These are phyloP conservation scores for Cryptomeria japonica DNA, from an alignment of 75 land plant species.

Conservation along the genomic window DNA sequence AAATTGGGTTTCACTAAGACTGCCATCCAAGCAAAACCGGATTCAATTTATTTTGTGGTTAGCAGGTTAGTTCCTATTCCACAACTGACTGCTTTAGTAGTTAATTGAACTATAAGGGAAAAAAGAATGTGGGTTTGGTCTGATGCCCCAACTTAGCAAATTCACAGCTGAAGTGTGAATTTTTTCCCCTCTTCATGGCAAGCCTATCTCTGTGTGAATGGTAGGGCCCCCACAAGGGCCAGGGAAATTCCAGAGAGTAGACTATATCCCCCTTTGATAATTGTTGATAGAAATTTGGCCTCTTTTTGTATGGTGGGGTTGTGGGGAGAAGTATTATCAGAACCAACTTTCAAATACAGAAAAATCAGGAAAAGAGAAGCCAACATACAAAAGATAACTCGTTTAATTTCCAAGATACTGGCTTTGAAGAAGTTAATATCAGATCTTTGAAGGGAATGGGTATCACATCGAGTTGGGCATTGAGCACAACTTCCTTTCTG, in stretches of 20 bases:
- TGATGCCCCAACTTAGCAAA: too few species aligned
- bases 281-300: too few species aligned
- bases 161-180: background rate
- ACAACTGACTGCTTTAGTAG: background rate
- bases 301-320: too few species aligned
- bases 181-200: background rate
- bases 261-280: background rate
- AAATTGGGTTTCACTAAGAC: conserved; percentile 98
- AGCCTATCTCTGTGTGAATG: background rate
- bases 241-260: background rate
- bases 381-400: background rate
- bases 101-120: too few species aligned
- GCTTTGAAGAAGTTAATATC: background rate
- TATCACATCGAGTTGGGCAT: background rate
- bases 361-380: background rate
- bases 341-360: too few species aligned
- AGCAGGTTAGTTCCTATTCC: conserved; percentile 57
- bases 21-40: conserved; percentile 97
- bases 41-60: conserved; percentile 94
- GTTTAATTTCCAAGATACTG: background rate
- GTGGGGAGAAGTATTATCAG: too few species aligned
- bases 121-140: background rate
- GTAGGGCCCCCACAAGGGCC: background rate
- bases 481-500: background rate
- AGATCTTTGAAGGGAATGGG: background rate